Percentiles rank a stretch among this genome's conserved stretches.
These are phyloP conservation scores for Drechslerella coelobrocha DNA, from an alignment of 2,329 filamentous ascomycete species.

Conservation along the genomic window DNA sequence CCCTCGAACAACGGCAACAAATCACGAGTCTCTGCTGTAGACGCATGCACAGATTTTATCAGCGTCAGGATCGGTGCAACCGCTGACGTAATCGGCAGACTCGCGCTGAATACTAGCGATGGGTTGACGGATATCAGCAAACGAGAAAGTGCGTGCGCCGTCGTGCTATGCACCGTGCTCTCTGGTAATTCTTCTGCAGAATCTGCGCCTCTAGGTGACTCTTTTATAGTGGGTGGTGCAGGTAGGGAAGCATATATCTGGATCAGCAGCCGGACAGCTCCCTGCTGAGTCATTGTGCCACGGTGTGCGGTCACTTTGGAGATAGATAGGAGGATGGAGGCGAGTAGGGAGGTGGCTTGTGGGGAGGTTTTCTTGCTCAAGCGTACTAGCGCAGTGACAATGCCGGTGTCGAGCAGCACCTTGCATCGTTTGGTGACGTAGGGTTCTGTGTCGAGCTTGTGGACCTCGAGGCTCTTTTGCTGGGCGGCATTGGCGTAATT, in stretches of 20 bases:
- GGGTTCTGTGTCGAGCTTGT: slow-evolving; percentile 54
- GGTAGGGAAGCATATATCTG: slow-evolving; percentile 64
- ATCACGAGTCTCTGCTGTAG: slow-evolving; percentile 70
- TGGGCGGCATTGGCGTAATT: slow-evolving; percentile 85
- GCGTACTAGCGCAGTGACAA: slow-evolving; percentile 77
- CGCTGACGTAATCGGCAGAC: slow-evolving; percentile 77
- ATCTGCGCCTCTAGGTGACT: slow-evolving; percentile 57
- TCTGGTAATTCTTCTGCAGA: slow-evolving; percentile 51
- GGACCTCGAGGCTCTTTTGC: slow-evolving; percentile 51
- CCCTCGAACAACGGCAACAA: slow-evolving; percentile 89
- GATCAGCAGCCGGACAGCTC: slow-evolving; percentile 84
- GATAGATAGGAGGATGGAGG: slow-evolving; percentile 78
- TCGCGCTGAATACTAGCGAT: slow-evolving; percentile 79
- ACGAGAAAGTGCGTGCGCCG: slow-evolving; percentile 81
- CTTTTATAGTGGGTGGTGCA: slow-evolving; percentile 36
- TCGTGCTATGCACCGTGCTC: slow-evolving; percentile 62
- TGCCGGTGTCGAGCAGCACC: slow-evolving; percentile 76
- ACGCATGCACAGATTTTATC: slow-evolving; percentile 66
- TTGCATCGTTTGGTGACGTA: slow-evolving; percentile 76
- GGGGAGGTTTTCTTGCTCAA: slow-evolving; percentile 76
- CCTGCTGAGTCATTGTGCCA: slow-evolving; percentile 85
- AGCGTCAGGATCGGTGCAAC: slow-evolving; percentile 81
- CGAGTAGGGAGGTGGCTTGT: slow-evolving; percentile 73
- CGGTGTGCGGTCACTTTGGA: slow-evolving; percentile 76
- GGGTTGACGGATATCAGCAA: slow-evolving; percentile 88